These are phyloP conservation scores for Cymbopogon flexuosus DNA, from an alignment of 202 grass and related monocot species.

Conservation along the genomic window DNA sequence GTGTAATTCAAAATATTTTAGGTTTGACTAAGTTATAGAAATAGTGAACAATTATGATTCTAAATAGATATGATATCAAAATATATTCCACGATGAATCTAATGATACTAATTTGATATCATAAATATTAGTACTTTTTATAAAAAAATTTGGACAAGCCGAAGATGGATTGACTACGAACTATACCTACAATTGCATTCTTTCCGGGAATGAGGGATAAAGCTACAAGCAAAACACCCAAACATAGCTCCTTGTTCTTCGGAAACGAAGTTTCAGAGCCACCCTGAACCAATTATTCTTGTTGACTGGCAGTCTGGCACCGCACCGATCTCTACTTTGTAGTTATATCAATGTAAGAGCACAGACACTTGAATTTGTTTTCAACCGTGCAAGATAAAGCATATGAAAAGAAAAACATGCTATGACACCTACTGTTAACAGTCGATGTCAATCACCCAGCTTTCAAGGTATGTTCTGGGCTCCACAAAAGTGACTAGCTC, in stretches of 20 bases:
- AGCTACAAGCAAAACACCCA: neutral
- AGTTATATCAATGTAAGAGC: constrained; percentile 9
- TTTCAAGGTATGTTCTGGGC: constrained; percentile 35
- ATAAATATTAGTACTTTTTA: neutral
- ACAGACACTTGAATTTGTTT: neutral
- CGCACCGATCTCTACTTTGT: neutral
- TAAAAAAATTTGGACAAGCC: neutral
- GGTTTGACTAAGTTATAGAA: neutral
- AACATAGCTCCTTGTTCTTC: neutral
- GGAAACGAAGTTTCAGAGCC: neutral
- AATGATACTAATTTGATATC: neutral
- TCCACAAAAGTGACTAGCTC: constrained; percentile 41
- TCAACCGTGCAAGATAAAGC: constrained; percentile 8
- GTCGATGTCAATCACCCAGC: constrained; percentile 62
- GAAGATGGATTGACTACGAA: neutral
- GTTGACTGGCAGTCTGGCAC: neutral
- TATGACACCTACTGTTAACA: constrained; percentile 53
- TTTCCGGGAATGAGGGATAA: neutral
- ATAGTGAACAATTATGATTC: neutral
- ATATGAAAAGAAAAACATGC: constrained; percentile 38
- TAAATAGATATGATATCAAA: neutral
- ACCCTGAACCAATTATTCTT: neutral
- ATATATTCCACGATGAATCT: neutral
- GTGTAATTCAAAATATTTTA: neutral
- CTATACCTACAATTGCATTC: neutral